Conservation (phyloP, 2,329 filamentous ascomycete species). For the Diaporthe helianthi region DNA sequence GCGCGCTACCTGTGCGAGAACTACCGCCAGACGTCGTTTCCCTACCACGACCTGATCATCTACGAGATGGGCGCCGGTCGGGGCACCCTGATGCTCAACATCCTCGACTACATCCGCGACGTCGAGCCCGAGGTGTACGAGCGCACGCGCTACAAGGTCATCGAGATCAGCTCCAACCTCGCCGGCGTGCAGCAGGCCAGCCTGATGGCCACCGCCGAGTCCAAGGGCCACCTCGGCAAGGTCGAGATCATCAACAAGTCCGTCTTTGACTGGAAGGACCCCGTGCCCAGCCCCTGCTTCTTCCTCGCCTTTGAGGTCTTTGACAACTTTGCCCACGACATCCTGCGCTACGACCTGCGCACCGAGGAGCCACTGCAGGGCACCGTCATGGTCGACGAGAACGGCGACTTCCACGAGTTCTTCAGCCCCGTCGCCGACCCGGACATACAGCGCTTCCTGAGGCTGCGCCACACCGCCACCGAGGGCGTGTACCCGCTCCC, state of each 20-base stretch:
- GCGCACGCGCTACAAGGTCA: conserved; percentile 91
- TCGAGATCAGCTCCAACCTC: conserved; percentile 88
- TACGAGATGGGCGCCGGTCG: conserved; percentile 99
- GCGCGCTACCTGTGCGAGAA: conserved; percentile 96
- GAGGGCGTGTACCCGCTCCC: conserved; percentile 69
- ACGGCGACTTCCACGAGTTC: conserved; percentile 94
- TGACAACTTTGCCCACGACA: conserved; percentile 97
- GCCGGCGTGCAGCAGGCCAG: conserved; percentile 79
- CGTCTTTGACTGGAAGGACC: conserved; percentile 91
- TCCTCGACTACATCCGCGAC: conserved; percentile 93
- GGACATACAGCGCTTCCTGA: conserved; percentile 80
- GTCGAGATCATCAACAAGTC: conserved; percentile 95
- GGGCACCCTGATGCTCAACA: conserved; percentile 97
- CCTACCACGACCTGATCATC: conserved; percentile 95
- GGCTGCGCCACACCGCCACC: conserved; percentile 81
- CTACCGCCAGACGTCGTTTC: conserved; percentile 92
- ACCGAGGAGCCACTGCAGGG: conserved; percentile 88
- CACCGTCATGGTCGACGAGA: conserved; percentile 81
- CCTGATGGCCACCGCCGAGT: conserved; percentile 69
- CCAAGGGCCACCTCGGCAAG: conserved; percentile 79
- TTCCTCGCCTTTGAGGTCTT: conserved; percentile 98
- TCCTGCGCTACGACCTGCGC: conserved; percentile 84
- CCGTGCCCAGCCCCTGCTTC: conserved; percentile 92
- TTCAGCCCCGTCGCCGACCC: conserved; percentile 79
- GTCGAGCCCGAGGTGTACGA: conserved; percentile 91